Evolutionary conservation across 768 basidiomycete genomes (phyloP), one percentile per base, ranked within the genome.

Genomic region (Suillus decipiens): DNA sequence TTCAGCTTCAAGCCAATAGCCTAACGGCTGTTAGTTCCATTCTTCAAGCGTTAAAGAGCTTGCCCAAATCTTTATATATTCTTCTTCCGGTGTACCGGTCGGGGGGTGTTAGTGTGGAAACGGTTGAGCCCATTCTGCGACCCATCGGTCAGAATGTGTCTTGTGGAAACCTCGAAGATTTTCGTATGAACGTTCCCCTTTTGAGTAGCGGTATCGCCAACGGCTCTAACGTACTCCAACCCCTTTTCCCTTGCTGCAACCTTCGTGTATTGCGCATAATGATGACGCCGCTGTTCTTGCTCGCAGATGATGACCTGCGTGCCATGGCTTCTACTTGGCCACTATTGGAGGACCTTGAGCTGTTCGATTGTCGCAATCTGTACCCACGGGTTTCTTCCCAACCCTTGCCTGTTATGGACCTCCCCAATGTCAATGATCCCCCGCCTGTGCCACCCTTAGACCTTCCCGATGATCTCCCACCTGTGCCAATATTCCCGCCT

Each of bases 291-390:
- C 9, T 31, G 17, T 61, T 61, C 54, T 36, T 36, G 8, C 60
- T 60, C 24, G n/a, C 9, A 10, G 54, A 61, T 33, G 10, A 61
- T 17, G 54, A 61, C 22, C 59, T 61, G 24, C 15, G 54, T 17
- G n/a, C 19, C 12, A 36, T 59, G 15, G 61, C 59, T n/a, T 31
- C 53, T 31, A 57, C 60, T 60, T 61, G 58, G 60, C 60, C 61
- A 33, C 34, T 60, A n/a, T 15, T 61, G 15, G 61, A 61, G 53
- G 37, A 36, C 11, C 36, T 61, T 15, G 61, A 61, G 15, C 15
- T 61, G 5, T 22, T 34, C 11, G 56, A 41, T 15, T 28, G 31
- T 33, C 51, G 31, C 31, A 53, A 33, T 19, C 17, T 33, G 19
- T 53, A 53, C 19, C 28, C 31, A 0, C 17, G 4, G 2, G 19